phyloP scores from a whole-genome alignment of 2,329 filamentous ascomycete species.

The Scedosporium dehoogii region DNA sequence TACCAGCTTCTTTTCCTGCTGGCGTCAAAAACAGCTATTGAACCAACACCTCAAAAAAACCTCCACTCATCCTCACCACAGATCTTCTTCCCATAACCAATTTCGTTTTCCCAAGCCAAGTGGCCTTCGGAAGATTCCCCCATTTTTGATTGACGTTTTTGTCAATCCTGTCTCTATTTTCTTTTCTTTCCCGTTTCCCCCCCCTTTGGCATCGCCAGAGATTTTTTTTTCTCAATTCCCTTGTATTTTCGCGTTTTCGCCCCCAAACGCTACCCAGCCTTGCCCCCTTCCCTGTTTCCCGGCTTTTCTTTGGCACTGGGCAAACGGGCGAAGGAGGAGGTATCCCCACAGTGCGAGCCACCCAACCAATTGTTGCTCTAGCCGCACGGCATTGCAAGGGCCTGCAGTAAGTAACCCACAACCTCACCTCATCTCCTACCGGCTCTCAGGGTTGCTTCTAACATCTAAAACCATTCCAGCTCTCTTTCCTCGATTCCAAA shows the following conservation, averaged over 20 bases:
- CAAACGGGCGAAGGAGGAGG: neutral
- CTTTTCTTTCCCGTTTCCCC: neutral
- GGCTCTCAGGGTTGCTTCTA: slow-evolving; percentile 6
- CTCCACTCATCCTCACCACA: too few species aligned
- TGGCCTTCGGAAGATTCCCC: too few species aligned
- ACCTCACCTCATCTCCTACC: slow-evolving; percentile 7
- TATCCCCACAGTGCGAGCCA: slow-evolving; percentile 4
- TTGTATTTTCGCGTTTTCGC: neutral
- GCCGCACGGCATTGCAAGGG: slow-evolving; percentile 2
- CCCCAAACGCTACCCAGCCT: neutral
- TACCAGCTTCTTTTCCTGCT: too few species aligned
- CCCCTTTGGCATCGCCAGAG: too few species aligned
- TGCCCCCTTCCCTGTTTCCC: neutral
- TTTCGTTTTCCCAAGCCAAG: neutral
- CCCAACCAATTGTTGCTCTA: neutral
- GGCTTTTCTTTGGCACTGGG: too few species aligned
- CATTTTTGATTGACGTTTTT: too few species aligned
- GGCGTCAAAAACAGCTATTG: too few species aligned
- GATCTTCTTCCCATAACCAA: neutral
- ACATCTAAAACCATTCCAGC: slow-evolving; percentile 8
- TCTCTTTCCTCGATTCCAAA: slow-evolving; percentile 7
- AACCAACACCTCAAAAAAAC: too few species aligned
- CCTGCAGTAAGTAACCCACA: slow-evolving; percentile 7
- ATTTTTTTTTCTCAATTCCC: neutral
- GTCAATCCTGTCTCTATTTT: neutral